Evolutionary conservation across 2,329 filamentous ascomycete species (phyloP), one percentile per base, ranked within the genome.

Genomic region (Ambrosiella cleistominuta): DNA sequence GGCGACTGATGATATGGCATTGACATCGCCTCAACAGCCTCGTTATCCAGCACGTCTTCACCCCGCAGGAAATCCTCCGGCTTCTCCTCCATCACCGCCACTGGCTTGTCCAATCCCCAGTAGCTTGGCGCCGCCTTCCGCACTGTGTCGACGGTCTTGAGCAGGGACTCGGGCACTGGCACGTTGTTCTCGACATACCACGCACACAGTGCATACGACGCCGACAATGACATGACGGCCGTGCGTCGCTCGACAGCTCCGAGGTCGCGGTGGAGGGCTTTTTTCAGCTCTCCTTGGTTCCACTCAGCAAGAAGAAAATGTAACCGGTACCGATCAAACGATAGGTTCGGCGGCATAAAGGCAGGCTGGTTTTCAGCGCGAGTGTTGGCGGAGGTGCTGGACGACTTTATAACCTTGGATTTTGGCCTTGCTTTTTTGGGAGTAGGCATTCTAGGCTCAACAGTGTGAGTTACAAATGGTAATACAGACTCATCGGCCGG

Each of bases 1-100:
- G 47, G 71, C 52, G 15, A 68, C 51, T 7, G 63, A 54, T 54
- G 56, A 27, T 58, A 59, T 5, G 53, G 45, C 50, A 61, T 59
- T 27, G 53, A 57, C 49, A 59, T 57, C 3, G 54, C 57, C 42
- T 61, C 60, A 13, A 59, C 39, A 2, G 60, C 50, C 8, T 61
- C 57, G 37, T 61, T 61, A 35, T 56, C 49, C 4, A 57, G 53
- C 12, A 49, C 55, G 44, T 61, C 57, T 38, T 61, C 60, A 5
- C 54, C 53, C 12, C 60, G 54, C 11, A 19, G 49, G 50, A 53
- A 59, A 37, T 61, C 60, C 36, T 56, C 49, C 3, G 57, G 47
- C n/a, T 54, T 57, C 17, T 53, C 37, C 12, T 58, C 53, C 40
- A 56, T 39, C 11, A 59, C 57, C 17, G 58, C 55, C 13, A 61